Percentiles rank a stretch among this genome's conserved stretches.
phyloP scores from a whole-genome alignment of 2,329 filamentous ascomycete genomes.

The Penicillium sp. region DNA sequence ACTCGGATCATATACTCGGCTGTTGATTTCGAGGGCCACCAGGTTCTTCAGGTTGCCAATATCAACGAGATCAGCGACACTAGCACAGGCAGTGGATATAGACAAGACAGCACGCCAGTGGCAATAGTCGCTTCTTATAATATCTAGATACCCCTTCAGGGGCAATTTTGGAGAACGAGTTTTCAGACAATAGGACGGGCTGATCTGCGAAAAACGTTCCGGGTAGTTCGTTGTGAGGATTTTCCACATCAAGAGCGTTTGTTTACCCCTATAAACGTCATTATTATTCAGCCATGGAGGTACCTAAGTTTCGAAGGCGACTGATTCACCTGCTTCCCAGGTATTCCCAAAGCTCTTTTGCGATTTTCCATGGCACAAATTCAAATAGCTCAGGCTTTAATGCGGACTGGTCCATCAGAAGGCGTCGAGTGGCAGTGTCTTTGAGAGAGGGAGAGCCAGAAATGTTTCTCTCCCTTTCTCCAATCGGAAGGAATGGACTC shows the following conservation, averaged over 20 bases:
- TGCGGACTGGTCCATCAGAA: slow-evolving; percentile 43
- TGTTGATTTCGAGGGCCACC: slow-evolving; percentile 43
- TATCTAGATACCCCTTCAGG: slow-evolving; percentile 40
- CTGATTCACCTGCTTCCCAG: slow-evolving; percentile 40
- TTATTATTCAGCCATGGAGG: not conserved
- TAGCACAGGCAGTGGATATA: slow-evolving; percentile 37
- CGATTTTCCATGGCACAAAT: slow-evolving; percentile 46
- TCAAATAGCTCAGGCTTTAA: slow-evolving; percentile 42
- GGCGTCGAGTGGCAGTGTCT: slow-evolving; percentile 37
- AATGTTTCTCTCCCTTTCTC: slow-evolving; percentile 31
- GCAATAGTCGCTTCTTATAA: slow-evolving; percentile 37
- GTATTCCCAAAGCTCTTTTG: slow-evolving; percentile 45
- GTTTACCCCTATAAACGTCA: slow-evolving; percentile 34
- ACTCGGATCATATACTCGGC: not conserved
- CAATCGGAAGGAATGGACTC: slow-evolving; percentile 39
- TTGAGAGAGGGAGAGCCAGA: slow-evolving; percentile 41
- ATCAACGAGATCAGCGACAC: slow-evolving; percentile 42
- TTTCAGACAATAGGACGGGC: slow-evolving; percentile 37
- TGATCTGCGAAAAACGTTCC: slow-evolving; percentile 35
- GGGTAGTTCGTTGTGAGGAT: slow-evolving; percentile 46
- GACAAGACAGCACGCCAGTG: slow-evolving; percentile 44
- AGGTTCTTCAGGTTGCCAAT: slow-evolving; percentile 46
- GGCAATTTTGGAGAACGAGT: slow-evolving; percentile 36
- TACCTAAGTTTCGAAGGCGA: not conserved
- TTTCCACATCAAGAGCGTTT: slow-evolving; percentile 50